Base-by-base conservation (phyloP, 371 early-diverging fungal genomes). In the Mucor indicus region DNA sequence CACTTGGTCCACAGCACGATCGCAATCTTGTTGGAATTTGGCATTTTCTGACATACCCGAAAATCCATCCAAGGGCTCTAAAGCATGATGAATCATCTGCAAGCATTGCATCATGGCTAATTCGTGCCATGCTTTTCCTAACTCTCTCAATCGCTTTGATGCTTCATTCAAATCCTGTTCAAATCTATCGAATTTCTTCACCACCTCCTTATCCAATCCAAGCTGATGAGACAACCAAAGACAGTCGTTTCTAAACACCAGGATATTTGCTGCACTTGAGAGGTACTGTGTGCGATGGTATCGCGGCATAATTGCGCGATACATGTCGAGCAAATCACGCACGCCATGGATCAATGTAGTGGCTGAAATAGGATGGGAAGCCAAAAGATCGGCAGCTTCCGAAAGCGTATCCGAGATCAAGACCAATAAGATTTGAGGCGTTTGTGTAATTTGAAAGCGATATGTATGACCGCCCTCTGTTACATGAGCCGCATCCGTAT, bases 171-270 rank as follows among this genome's bases (percentile, higher is more conserved):
- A 19, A 8, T 44, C 22, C 4, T n/a, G 13, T 1, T 11, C 9
- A 1, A 53, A 40, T 10, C 31, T 2, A 11, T 48, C 20, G 44
- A 55, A 60, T 3, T 38, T 38, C 21, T 41, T 32, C 23, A 44
- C 42, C 10, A 55, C 37, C 16, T 40, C 35, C n/a, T 9, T 9
- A 12, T 38, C 13, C 10, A 31, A 22, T 2, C 49, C 49, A 39
- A 64, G 19, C 55, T 61, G 54, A 48, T 62, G 35, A 59, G 86
- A 77, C 8, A 87, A 58, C 63, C 80, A 87, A 56, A 78, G 67
- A 47, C 90, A 89, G 50, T 89, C 90, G 30, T 87, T 89, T 40
- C 80, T 64, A 46, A 87, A 85, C 10, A 86, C 60, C 42, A 87
- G 73, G 0, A 80, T 59, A 19, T 77, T 50, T 4, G 83, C 78